Evolutionary conservation across 2,329 filamentous ascomycete genomes (phyloP).

Genomic region (Exophiala viscosa): DNA sequence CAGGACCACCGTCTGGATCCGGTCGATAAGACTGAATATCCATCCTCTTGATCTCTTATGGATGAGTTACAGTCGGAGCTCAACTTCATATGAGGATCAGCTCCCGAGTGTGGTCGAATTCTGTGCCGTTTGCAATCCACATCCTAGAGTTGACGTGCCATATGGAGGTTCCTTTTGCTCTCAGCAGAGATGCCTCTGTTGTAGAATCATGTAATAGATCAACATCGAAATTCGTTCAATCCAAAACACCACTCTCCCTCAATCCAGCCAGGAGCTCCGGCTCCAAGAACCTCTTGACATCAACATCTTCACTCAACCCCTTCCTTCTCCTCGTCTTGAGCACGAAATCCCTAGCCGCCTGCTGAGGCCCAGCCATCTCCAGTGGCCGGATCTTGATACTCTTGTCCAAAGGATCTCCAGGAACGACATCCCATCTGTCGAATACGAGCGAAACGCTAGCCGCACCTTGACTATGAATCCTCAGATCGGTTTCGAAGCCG

Average conservation of each 20-base stretch:
- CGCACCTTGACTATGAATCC: conserved; percentile 92
- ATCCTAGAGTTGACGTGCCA: too few relatives aligned
- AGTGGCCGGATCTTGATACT: conserved; percentile 77
- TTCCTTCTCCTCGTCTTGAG: conserved; percentile 92
- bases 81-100: too few relatives aligned
- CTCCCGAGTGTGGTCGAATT: too few relatives aligned
- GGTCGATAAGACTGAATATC: too few relatives aligned
- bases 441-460: conserved; percentile 89
- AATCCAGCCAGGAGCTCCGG: conserved; percentile 85
- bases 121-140: too few relatives aligned
- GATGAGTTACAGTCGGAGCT: too few relatives aligned
- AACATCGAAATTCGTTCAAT: conserved; percentile 33
- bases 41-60: too few relatives aligned
- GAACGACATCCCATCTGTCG: conserved; percentile 93
- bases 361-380: conserved; percentile 82
- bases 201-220: too few relatives aligned
- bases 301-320: conserved; percentile 91
- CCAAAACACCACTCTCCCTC: conserved; percentile 83
- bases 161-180: too few relatives aligned
- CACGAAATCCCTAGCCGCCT: conserved; percentile 91
- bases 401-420: conserved; percentile 88
- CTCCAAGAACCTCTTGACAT: conserved; percentile 92
- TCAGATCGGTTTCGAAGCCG: conserved; percentile 93
- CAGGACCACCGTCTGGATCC: too few relatives aligned
- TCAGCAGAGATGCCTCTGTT: too few relatives aligned